These are phyloP conservation scores for Roridomyces roridus DNA, from an alignment of 768 basidiomycete species.

Conservation along the genomic window DNA sequence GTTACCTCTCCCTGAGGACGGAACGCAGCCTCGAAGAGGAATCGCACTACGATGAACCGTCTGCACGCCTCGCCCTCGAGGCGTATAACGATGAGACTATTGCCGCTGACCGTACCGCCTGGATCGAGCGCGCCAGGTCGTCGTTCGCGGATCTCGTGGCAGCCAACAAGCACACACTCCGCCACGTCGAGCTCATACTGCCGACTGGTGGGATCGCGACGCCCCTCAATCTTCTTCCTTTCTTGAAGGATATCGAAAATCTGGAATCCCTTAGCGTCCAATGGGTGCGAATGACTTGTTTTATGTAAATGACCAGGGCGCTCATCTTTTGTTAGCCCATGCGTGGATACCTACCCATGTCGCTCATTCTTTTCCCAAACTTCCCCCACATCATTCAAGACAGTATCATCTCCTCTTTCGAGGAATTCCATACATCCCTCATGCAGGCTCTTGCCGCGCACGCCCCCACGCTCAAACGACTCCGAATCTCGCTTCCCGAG, in stretches of 20 bases:
- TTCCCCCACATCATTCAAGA: not conserved
- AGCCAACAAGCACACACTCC: not conserved
- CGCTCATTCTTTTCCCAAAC: not conserved
- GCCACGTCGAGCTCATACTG: conserved; percentile 7
- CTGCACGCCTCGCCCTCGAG: not conserved
- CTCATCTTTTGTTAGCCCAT: not conserved
- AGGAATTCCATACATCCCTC: too few species aligned
- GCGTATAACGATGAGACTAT: not conserved
- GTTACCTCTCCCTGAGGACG: not conserved
- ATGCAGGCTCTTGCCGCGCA: not conserved
- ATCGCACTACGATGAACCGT: not conserved
- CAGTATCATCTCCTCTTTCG: not conserved
- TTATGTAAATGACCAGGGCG: not conserved
- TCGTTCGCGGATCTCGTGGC: not conserved
- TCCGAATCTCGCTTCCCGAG: conserved; percentile 9
- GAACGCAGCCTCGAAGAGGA: not conserved
- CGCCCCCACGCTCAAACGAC: not conserved
- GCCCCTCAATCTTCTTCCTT: conserved; percentile 1
- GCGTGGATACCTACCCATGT: not conserved
- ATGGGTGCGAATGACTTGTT: conserved; percentile 2
- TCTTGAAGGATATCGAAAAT: not conserved
- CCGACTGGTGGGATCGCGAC: conserved; percentile 9
- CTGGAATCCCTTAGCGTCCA: conserved; percentile 3
- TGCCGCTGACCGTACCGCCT: not conserved
- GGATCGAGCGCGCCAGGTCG: not conserved